Base-by-base conservation (phyloP, 306 rosid genomes). In the Pyrus betulifolia region DNA sequence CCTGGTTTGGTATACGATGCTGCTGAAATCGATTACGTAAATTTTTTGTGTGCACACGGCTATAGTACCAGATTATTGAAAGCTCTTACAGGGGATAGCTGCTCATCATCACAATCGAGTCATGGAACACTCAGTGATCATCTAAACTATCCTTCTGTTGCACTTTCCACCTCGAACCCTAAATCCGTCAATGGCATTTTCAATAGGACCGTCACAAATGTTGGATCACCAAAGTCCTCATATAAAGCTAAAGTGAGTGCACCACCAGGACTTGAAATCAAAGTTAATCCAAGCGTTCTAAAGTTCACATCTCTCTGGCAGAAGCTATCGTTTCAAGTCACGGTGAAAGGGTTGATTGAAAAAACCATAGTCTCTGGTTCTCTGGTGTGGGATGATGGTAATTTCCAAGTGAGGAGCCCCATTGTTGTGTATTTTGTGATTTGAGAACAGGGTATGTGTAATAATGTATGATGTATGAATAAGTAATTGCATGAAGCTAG, bases 1-100 rank as follows among this genome's bases (percentile, higher is more conserved):
- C 89, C 90, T 1, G 89, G 93, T n/a, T 77, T 89, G 75, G 55
- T 86, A 25, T 89, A 89, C 61, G 86, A 89, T 51, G 76, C 79
- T 1, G 4, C 19, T 9, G 80, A 75, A 75, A 3, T 0, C 0
- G 89, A 89, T 69, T 87, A 84, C 15, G 1, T 85, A 8, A 63
- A n/a, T 0, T 85, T 87, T 27, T 61, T 89, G 79, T 89, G 93
- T 79, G 85, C 84, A 3, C 79, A 89, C 2, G 88, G 89, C 2
- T 82, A 85, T 23, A 54, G 25, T 59, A 42, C 86, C 52, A 75
- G 30, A 44, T 30, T 65, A 59, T 21, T 85, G 65, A 76, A 62
- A 46, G 31, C 3, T 19, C 0, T 82, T n/a, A 21, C 78, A 0
- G 76, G 80, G 1, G 77, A 81, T n/a, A 76, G 78, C 11, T 55